Evolutionary conservation across 495 filamentous ascomycete genomes (phyloP), one percentile per base, ranked within the genome.

Genomic region (Tuber aestivum): DNA sequence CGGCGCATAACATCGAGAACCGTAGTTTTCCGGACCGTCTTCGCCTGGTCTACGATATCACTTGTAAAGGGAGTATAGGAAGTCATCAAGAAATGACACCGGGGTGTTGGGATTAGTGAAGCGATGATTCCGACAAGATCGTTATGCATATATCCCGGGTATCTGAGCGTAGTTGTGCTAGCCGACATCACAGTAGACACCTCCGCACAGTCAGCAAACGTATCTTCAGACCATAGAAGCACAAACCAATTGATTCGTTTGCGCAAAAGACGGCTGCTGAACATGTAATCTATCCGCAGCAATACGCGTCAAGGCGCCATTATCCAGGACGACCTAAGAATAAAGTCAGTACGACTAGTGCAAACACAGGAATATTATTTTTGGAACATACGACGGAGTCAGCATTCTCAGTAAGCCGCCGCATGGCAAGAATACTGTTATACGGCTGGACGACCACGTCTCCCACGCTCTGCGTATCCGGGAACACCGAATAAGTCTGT

Each of bases 101-200:
- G 92, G 21, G 95, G 95, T 0, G 94, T 98, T 14, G 95, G 95
- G 71, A 99, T 97, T 9, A 99, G 88, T 35, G 94, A 96, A 50
- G 95, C 96, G 70, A 98, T 90, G 82, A 99, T 97, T 81, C 94
- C 94, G 78, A 96, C 95, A 12, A 99, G 91, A 82, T 99, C 95
- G 83, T 99, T 99, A 86, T 99, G 95, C 96, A 99, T 98, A 83
- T 99, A 99, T 40, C 96, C 95, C 1, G 95, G 95, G 83, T 99
- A 98, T 75, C 95, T 89, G 44, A 99, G 91, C 12, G 95, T 97
- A 9, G 94, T 97, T 1, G 95, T 99, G 81, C 93, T 95, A 16
- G 96, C 95, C 38, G 94, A 97, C 95, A 99, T 99, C 78, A 99
- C 96, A 3, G 96, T 99, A 41, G 95, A 97, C 14, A 65, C 56